These are phyloP conservation scores for Fusarium buxicola DNA, from an alignment of 2,329 filamentous ascomycete genomes.

Conservation along the genomic window DNA sequence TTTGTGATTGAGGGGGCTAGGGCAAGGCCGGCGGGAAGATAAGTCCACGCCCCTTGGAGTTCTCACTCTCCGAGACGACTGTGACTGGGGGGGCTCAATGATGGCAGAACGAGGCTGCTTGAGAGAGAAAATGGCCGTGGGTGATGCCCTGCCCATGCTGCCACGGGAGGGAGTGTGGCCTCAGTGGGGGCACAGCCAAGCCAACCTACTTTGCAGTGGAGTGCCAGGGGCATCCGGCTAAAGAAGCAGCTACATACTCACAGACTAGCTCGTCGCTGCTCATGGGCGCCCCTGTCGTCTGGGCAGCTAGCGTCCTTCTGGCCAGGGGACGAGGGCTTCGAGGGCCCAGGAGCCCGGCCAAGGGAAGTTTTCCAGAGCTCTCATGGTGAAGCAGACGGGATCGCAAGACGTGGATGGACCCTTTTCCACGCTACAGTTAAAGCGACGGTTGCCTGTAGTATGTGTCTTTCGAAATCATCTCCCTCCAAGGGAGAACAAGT, in stretches of 20 bases:
- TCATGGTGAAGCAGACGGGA: slow-evolving; percentile 3
- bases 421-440: slow-evolving; percentile 25
- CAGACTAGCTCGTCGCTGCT: slow-evolving; percentile 6
- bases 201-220: slow-evolving; percentile 33
- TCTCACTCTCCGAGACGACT: slow-evolving; percentile 10
- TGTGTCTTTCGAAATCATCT: slow-evolving; percentile 13
- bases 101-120: slow-evolving; percentile 16
- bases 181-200: slow-evolving; percentile 33
- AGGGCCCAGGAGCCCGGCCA: slow-evolving; percentile 27
- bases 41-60: slow-evolving; percentile 32
- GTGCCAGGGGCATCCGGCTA: slow-evolving; percentile 23
- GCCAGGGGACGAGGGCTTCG: slow-evolving; percentile 26
- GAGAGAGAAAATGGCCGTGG: slow-evolving; percentile 15
- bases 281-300: slow-evolving; percentile 34
- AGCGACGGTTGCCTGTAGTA: slow-evolving; percentile 2
- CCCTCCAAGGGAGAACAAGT: slow-evolving; percentile 15
- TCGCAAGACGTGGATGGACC: slow-evolving; percentile 27
- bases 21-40: slow-evolving; percentile 38
- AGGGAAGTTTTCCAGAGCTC: slow-evolving; percentile 21
- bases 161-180: slow-evolving; percentile 33
- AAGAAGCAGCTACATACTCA: slow-evolving; percentile 18
- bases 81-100: slow-evolving; percentile 30
- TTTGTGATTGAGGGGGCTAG: slow-evolving; percentile 24
- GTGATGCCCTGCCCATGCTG: slow-evolving; percentile 20
- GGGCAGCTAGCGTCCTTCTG: slow-evolving; percentile 24